These are phyloP conservation scores for Rhodofomes roseus DNA, from an alignment of 1,284 basidiomycete species.

Conservation along the genomic window DNA sequence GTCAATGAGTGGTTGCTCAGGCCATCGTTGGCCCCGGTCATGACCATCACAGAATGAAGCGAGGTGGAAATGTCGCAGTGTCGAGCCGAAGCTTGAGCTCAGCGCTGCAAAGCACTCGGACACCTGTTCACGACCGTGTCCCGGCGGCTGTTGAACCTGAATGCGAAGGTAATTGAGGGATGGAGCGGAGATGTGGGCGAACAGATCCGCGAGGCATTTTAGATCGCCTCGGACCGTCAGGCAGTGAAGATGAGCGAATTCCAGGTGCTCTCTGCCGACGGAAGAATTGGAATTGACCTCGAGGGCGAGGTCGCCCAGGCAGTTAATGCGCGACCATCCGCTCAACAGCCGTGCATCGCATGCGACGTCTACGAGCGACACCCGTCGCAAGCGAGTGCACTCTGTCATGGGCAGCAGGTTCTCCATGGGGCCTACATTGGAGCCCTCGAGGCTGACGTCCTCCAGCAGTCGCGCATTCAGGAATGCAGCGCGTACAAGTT, in stretches of 20 bases:
- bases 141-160: neutral
- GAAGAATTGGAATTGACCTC: neutral
- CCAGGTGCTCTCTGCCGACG: neutral
- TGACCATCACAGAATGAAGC: neutral
- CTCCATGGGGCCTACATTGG: constrained; percentile 1
- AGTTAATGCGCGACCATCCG: neutral
- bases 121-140: neutral
- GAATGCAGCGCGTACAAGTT: neutral
- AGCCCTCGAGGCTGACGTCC: neutral
- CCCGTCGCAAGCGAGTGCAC: neutral
- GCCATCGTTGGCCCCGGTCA: neutral
- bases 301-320: neutral
- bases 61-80: neutral
- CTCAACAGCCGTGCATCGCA: neutral
- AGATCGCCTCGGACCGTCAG: neutral
- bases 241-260: neutral
- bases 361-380: neutral
- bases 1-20: neutral
- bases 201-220: neutral
- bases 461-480: neutral
- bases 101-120: neutral
- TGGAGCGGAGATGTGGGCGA: neutral
- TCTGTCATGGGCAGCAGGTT: neutral
- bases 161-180: neutral
- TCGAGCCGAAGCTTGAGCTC: neutral